Conservation (phyloP, 73 alveolate genomes). For the Uronychia setigera region DNA sequence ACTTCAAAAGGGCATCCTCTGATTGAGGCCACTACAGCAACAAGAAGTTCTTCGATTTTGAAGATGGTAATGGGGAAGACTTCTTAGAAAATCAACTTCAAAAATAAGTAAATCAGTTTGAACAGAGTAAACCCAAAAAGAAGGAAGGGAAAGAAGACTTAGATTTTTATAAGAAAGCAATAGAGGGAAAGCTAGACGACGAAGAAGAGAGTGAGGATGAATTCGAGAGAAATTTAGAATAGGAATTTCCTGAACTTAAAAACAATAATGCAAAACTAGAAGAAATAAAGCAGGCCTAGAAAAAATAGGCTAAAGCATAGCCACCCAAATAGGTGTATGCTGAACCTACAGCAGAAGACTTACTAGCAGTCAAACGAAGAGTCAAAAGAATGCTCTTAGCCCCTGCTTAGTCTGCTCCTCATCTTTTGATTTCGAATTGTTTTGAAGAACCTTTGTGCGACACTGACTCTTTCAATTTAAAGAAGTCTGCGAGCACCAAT, state of each 20-base stretch:
- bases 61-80: not conserved
- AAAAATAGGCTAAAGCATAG: not conserved
- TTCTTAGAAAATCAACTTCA: not conserved
- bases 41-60: not conserved
- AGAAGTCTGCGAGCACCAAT: not conserved
- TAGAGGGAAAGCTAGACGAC: not conserved
- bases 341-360: not conserved
- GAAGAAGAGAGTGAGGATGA: not conserved
- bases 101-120: not conserved
- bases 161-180: not conserved
- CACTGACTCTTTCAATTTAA: not conserved
- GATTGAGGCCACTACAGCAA: slow-evolving; percentile 1
- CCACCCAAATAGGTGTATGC: too few relatives aligned
- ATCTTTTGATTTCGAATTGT: not conserved
- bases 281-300: not conserved
- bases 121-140: not conserved
- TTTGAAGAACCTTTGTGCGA: not conserved
- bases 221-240: not conserved
- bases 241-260: not conserved
- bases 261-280: not conserved
- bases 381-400: not conserved
- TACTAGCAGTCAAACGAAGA: not conserved
- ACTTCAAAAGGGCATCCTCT: not conserved
- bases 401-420: not conserved
- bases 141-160: not conserved